Evolutionary conservation across 495 filamentous ascomycete genomes (phyloP).

Genomic region (Penicillium canescens): DNA sequence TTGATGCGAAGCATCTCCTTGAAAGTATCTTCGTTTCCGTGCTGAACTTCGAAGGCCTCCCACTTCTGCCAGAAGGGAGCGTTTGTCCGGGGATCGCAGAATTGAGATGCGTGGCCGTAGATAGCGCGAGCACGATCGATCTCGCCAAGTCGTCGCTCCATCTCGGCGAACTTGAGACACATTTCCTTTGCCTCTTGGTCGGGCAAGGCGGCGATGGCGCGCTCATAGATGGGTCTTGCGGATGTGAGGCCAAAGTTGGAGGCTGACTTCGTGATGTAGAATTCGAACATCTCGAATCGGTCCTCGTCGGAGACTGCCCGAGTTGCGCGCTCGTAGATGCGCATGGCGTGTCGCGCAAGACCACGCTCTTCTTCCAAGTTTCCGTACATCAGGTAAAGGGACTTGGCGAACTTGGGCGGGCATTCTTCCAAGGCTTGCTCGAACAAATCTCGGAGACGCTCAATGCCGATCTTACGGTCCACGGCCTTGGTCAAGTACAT

Average conservation of each 20-base stretch:
- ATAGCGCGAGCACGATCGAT: slow-evolving; percentile 95
- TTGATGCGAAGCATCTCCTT: slow-evolving; percentile 99
- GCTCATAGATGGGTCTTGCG: slow-evolving; percentile 95
- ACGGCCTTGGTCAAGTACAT: slow-evolving; percentile 97
- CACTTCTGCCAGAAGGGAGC: slow-evolving; percentile 93
- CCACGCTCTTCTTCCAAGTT: slow-evolving; percentile 96
- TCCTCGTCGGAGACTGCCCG: slow-evolving; percentile 95
- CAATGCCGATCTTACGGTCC: slow-evolving; percentile 91
- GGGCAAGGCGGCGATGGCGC: slow-evolving; percentile 86
- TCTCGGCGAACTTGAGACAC: slow-evolving; percentile 99
- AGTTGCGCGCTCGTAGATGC: slow-evolving; percentile 97
- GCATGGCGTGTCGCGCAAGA: slow-evolving; percentile 95
- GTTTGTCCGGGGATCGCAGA: slow-evolving; percentile 91
- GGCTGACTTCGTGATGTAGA: slow-evolving; percentile 98
- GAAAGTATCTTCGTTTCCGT: slow-evolving; percentile 99
- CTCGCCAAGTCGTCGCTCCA: slow-evolving; percentile 94
- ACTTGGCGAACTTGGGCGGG: slow-evolving; percentile 93
- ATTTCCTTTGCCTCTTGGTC: slow-evolving; percentile 95
- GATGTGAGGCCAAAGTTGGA: slow-evolving; percentile 97
- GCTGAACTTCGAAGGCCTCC: slow-evolving; percentile 95
- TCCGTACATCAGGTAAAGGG: slow-evolving; percentile 97
- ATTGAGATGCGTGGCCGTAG: slow-evolving; percentile 94
- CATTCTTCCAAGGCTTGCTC: slow-evolving; percentile 95
- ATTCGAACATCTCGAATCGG: slow-evolving; percentile 96
- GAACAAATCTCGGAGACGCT: slow-evolving; percentile 91